phyloP scores from a whole-genome alignment of 441 rosid genomes.

The Gossypium davidsonii region DNA sequence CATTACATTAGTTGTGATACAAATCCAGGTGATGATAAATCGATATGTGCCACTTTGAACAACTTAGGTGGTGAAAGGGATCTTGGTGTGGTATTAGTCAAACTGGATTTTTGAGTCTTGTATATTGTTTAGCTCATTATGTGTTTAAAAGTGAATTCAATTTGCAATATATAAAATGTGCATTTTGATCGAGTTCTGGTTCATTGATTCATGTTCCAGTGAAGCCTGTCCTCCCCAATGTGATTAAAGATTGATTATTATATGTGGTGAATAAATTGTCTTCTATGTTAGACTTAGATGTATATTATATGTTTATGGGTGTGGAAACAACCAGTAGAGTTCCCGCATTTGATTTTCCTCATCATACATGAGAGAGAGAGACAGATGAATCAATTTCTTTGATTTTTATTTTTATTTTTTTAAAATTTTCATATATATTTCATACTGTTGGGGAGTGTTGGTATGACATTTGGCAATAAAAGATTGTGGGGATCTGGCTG shows the following conservation, averaged over 20 bases:
- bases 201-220: neutral
- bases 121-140: neutral
- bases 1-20: neutral
- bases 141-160: neutral
- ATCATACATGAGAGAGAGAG: slow-evolving; percentile 4
- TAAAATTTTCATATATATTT: neutral
- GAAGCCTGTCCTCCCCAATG: neutral
- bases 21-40: neutral
- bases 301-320: neutral
- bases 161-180: neutral
- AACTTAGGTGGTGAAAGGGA: neutral
- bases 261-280: neutral
- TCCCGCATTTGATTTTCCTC: neutral
- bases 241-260: neutral
- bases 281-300: neutral
- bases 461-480: neutral
- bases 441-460: neutral
- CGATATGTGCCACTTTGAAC: neutral
- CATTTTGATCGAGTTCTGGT: neutral
- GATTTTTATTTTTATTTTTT: neutral
- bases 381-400: neutral
- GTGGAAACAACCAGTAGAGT: neutral
- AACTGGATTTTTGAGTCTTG: neutral
- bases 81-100: too few relatives aligned
- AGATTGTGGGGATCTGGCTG: neutral